Base-by-base conservation (phyloP, 257 asterid genomes). In the Penstemon newberryi region DNA sequence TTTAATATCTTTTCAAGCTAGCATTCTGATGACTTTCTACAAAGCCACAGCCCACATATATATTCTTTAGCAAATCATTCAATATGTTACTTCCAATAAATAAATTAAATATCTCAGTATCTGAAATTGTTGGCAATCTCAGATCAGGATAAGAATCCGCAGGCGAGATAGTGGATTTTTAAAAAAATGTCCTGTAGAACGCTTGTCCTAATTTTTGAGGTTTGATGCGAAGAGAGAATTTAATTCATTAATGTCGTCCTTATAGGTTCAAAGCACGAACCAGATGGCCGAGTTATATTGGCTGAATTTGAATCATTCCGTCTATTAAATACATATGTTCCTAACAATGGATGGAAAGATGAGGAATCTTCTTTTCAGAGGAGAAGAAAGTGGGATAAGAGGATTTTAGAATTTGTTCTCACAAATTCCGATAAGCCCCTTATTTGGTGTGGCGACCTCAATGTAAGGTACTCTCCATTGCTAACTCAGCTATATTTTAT, bases 311-410 rank as follows among this genome's bases (percentile, higher is more conserved):
- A 88, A 72, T 81, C 98, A 69, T 84, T 88, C 65, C 89, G 88
- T 40, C 55, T 92, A 49, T 66, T 92, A 60, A 92, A 87, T 76
- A 88, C 98, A 0, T 92, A 92, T 63, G 96, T 78, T 71, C 98
- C 98, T 65, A 90, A 92, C 77, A 92, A 92, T 77, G 98, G 97
- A 73, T 92, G 97, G 98, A 92, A 90, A 75, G 98, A 92, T 5
- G 98, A 92, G 77, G 96, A 88, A 70, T 70, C 88, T 56, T 85
- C 97, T 19, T 92, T 92, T 73, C 91, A 60, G 62, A 90, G 98
- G 85, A 88, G 98, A 83, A 85, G 98, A 86, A 90, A 92, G 78
- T 92, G 98, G 98, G 98, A 92, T 78, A 88, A 92, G 80, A 85
- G 96, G 85, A 83, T 92, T 79, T 76, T 86, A 74, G 97, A 86